phyloP scores from a whole-genome alignment of 257 asterid species.

The Coffea eugenioides region DNA sequence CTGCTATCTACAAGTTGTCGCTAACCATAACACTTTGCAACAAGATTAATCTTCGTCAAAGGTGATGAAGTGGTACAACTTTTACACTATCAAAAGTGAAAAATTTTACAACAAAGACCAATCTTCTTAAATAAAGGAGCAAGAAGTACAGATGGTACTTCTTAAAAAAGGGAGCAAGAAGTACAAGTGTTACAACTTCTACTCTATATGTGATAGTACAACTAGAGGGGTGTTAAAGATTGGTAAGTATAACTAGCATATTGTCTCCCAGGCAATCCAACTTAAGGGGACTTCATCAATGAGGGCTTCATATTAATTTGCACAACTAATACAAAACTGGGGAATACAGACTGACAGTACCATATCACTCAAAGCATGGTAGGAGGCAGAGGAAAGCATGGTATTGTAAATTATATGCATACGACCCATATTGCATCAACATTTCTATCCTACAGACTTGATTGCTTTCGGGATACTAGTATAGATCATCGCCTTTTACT shows the following conservation, averaged over 20 bases:
- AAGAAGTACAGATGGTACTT: no score
- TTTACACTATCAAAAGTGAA: no score
- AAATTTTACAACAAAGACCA: neutral
- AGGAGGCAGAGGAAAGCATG: neutral
- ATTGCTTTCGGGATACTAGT: neutral
- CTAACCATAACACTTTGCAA: neutral
- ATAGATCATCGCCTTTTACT: conserved; percentile 48
- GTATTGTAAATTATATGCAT: neutral
- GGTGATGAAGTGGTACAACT: no score
- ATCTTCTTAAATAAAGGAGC: neutral
- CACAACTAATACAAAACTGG: neutral
- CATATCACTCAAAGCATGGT: neutral
- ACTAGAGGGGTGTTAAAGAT: neutral
- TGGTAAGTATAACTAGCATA: neutral
- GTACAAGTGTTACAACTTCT: no score
- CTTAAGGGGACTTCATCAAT: neutral
- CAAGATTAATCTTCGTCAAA: neutral
- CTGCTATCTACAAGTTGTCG: no score
- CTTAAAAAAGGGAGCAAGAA: no score
- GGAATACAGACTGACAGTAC: conserved; percentile 1
- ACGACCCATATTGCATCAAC: neutral
- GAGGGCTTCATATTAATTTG: neutral
- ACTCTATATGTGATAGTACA: neutral
- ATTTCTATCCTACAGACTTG: neutral
- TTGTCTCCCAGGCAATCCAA: neutral